Base-by-base conservation (phyloP, 2,329 filamentous ascomycete genomes). In the Apiospora rasikravindrae region DNA sequence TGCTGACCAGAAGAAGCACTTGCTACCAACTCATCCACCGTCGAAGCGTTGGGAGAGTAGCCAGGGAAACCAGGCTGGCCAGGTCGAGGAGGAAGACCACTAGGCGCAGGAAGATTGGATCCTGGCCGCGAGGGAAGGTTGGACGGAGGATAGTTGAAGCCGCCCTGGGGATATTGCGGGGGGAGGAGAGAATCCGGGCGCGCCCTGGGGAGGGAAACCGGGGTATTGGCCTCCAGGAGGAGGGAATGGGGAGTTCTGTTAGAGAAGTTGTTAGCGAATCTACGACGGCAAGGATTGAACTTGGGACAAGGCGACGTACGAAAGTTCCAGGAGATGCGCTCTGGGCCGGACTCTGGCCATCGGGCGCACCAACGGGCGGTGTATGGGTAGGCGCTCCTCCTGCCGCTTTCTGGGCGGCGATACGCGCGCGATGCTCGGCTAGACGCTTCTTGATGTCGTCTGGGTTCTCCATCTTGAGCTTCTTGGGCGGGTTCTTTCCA, bases 401-500 rank as follows among this genome's bases (percentile, higher is more conserved):
- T 72, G 85, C 85, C 40, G 87, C 86, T 75, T 86, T 86, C 76
- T 89, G 88, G 70, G 92, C 89, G 24, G 89, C 90, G 73, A 89
- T 88, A 78, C 90, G 90, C 7, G 91, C 91, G 76, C 92, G 92
- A 80, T 93, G 93, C 77, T 93, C 93, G 11, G 93, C 93, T 72
- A 97, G 83, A 70, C 95, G 89, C 83, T 91, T 90, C 86, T 96
- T 95, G 73, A 98, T 84, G 78, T 97, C 94, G 22, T 93, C 91
- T 0, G 92, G 80, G 6, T 89, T 88, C 84, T 98, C 94, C 7
- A 94, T 85, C 85, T 94, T 91, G 76, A 92, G 84, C 84, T 92
- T 92, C 84, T 92, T 92, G 13, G 87, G 90, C 1, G 91, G 89
- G 73, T 91, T 91, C 81, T 94, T 92, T 49, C 84, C 82, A 70